phyloP scores from a whole-genome alignment of 2,329 filamentous ascomycete species.

The Phyllosticta citrichinensis region DNA sequence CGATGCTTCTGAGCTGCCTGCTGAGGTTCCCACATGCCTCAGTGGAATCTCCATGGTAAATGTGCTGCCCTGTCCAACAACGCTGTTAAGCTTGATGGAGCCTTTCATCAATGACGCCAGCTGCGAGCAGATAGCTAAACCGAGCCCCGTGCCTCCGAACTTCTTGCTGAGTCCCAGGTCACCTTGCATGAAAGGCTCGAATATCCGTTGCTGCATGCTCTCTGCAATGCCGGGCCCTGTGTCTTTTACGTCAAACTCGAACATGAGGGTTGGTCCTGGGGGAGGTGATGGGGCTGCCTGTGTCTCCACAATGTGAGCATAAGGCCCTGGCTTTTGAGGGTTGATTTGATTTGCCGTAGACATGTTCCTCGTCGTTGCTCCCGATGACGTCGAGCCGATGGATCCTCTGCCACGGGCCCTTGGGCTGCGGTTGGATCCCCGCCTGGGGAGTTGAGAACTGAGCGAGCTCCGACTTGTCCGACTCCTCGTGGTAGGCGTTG shows the following conservation, averaged over 20 bases:
- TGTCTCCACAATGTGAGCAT: conserved; percentile 24
- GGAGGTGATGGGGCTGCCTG: conserved; percentile 34
- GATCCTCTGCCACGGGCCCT: conserved; percentile 20
- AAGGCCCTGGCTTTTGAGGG: conserved; percentile 26
- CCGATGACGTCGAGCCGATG: conserved; percentile 18
- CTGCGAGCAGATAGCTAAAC: conserved; percentile 82
- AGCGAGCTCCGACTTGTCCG: conserved; percentile 36
- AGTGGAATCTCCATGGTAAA: conserved; percentile 79
- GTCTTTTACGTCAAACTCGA: conserved; percentile 84
- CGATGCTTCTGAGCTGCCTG: conserved; percentile 40
- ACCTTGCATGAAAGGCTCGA: conserved; percentile 92
- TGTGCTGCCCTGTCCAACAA: conserved; percentile 62
- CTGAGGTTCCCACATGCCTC: conserved; percentile 60
- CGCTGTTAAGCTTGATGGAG: conserved; percentile 60
- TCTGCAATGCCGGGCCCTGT: conserved; percentile 78
- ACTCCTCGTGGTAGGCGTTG: conserved; percentile 18
- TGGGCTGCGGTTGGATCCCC: conserved; percentile 24
- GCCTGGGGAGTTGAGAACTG: conserved; percentile 27
- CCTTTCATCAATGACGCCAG: conserved; percentile 77
- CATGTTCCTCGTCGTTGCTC: conserved; percentile 18
- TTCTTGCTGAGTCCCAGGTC: conserved; percentile 82
- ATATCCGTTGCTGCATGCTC: conserved; percentile 69
- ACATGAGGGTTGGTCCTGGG: conserved; percentile 58
- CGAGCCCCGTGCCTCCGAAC: conserved; percentile 79
- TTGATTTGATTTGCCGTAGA: conserved; percentile 38